phyloP scores from a whole-genome alignment of 2,329 filamentous ascomycete species.

The Paraphoma sp. region DNA sequence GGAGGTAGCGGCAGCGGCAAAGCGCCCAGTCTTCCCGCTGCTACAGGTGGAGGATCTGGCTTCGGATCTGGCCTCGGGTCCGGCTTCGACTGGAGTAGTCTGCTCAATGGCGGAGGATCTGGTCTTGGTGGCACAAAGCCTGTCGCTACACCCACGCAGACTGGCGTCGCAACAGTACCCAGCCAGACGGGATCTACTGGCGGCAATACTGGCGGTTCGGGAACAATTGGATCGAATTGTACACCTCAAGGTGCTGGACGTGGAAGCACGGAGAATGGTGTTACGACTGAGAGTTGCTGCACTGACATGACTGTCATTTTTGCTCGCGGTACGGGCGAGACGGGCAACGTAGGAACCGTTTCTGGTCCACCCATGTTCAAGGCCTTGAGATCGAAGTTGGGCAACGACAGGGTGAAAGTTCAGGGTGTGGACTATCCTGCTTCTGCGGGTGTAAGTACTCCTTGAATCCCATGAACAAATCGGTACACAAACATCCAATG shows the following conservation, averaged over 20 bases:
- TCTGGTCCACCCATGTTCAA: conserved; percentile 49
- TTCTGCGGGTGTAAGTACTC: conserved; percentile 28
- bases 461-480: too few relatives aligned
- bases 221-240: conserved; percentile 31
- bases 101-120: background rate
- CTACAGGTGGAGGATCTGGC: background rate
- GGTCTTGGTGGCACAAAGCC: background rate
- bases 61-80: background rate
- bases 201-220: conserved; percentile 2
- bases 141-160: background rate
- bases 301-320: conserved; percentile 53
- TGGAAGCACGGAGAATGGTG: conserved; percentile 42
- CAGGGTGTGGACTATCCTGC: conserved; percentile 45
- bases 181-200: conserved; percentile 7
- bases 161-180: background rate
- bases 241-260: conserved; percentile 15
- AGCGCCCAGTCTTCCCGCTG: background rate
- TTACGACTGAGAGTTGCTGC: conserved; percentile 49
- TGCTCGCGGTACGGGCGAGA: conserved; percentile 51
- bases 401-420: conserved; percentile 32
- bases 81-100: background rate
- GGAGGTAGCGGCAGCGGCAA: conserved; percentile 2
- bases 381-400: conserved; percentile 33
- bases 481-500: background rate
- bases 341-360: conserved; percentile 52